Evolutionary conservation across 306 rosid genomes (phyloP).

Genomic region (Cucumis sativus): DNA sequence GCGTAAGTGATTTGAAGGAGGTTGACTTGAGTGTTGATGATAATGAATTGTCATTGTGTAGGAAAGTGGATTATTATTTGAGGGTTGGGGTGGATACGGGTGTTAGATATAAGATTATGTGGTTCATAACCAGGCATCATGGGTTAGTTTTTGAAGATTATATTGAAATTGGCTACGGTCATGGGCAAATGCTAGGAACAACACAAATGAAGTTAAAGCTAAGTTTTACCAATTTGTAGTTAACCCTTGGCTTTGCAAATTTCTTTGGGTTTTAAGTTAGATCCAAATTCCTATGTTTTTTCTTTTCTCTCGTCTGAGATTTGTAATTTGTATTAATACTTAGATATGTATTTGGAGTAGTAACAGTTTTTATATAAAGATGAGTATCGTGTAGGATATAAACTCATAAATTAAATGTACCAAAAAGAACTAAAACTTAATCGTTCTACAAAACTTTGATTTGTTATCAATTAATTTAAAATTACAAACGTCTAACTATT

Average conservation of each 20-base stretch:
- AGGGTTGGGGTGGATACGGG: constrained; percentile 1
- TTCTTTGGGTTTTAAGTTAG: not conserved
- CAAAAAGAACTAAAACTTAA: too few relatives aligned
- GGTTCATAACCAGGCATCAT: constrained; percentile 5
- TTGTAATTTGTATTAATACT: not conserved
- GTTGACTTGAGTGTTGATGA: not conserved
- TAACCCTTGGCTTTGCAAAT: not conserved
- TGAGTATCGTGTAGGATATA: too few relatives aligned
- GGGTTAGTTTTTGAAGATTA: not conserved
- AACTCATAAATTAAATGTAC: too few relatives aligned
- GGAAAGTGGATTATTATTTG: not conserved
- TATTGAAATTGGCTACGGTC: not conserved
- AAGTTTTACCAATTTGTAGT: not conserved
- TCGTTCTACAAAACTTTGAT: too few relatives aligned
- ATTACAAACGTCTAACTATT: too few relatives aligned
- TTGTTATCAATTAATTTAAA: too few relatives aligned
- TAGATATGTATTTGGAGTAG: too few relatives aligned
- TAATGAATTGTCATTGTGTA: not conserved
- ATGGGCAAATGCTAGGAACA: not conserved
- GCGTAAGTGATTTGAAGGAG: not conserved
- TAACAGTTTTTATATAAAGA: too few relatives aligned
- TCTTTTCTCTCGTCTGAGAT: not conserved
- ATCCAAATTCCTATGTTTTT: not conserved
- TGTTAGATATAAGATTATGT: constrained; percentile 9
- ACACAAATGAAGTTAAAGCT: not conserved